Evolutionary conservation across 106 monocot genomes (phyloP), one percentile per base, ranked within the genome.

Genomic region (Amphibolis antarctica): DNA sequence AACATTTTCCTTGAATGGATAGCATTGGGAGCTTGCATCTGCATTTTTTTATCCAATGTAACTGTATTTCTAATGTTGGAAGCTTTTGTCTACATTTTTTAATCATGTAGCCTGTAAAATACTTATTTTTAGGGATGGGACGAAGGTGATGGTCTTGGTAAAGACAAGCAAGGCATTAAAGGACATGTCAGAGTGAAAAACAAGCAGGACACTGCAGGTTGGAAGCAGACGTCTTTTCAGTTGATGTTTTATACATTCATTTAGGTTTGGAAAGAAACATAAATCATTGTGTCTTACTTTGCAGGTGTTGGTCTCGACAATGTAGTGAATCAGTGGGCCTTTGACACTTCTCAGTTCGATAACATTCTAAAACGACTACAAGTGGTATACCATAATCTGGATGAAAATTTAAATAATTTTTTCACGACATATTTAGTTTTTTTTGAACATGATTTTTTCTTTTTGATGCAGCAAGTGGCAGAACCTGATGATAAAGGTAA

Each of bases 141-240:
- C 70, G 96, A 96, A 69, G 96, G 96, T 53, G 86, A 96, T 75
- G 96, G 96, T 49, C 96, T 96, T 73, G 96, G 96, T 9, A 96
- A 96, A 74, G 90, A 96, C 4, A 96, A 96, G 63, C 96, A 96
- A 71, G 96, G 96, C 21, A 96, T 96, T 43, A 90, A 86, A 53
- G 82, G 90, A 51, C 58, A 96, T 71, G 73, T 96, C 64, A 79
- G 84, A 74, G 96, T 96, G 21, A 89, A 96, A 78, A 96, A 96
- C 75, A 96, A 90, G 66, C 89, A 96, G 64, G 96, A 96, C 59
- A 90, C 82, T 29, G 65, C 63, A 86, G 96, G 96, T 96, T 48
- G 15, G 26, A 26, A 20, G 12, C 24, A 29, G 14, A 56, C 7
- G 12, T 10, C 1, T 56, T 56, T 56, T 11, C 56, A 29, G 15